A percentile compares a stretch with the other conserved stretches of the same genome.
Evolutionary conservation across 2,329 filamentous ascomycete genomes (phyloP).

Genomic region (Xylariaceae sp.): DNA sequence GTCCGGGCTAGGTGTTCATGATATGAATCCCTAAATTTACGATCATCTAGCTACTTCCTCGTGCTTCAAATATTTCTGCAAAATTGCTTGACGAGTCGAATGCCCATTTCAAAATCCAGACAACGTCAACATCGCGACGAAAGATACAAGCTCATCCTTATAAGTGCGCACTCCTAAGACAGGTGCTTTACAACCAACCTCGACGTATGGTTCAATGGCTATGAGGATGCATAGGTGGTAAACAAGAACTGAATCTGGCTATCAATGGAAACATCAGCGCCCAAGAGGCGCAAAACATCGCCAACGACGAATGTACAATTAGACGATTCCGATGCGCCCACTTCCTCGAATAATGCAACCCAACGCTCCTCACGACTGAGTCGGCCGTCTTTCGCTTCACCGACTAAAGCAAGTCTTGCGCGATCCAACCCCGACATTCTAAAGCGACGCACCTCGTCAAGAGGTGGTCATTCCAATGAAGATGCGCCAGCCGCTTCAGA

Average conservation of each 20-base stretch:
- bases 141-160: not conserved
- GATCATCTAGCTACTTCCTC: no score
- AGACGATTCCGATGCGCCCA: slow-evolving; percentile 25
- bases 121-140: not conserved
- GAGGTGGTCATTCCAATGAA: slow-evolving; percentile 23
- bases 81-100: not conserved
- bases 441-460: slow-evolving; percentile 49
- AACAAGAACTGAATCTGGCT: not conserved
- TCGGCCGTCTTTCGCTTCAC: slow-evolving; percentile 68
- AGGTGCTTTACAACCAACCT: not conserved
- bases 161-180: not conserved
- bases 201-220: not conserved
- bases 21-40: no score
- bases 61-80: no score
- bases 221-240: slow-evolving; percentile 8
- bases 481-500: slow-evolving; percentile 31
- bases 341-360: slow-evolving; percentile 20
- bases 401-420: slow-evolving; percentile 67
- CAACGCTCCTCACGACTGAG: slow-evolving; percentile 38
- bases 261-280: slow-evolving; percentile 61
- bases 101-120: not conserved
- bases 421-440: slow-evolving; percentile 66
- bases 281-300: slow-evolving; percentile 69
- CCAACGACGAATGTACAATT: slow-evolving; percentile 54
- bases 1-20: not conserved